Evolutionary conservation across 1,139 yeast species (phyloP).

Genomic region (Geotrichum candidum): DNA sequence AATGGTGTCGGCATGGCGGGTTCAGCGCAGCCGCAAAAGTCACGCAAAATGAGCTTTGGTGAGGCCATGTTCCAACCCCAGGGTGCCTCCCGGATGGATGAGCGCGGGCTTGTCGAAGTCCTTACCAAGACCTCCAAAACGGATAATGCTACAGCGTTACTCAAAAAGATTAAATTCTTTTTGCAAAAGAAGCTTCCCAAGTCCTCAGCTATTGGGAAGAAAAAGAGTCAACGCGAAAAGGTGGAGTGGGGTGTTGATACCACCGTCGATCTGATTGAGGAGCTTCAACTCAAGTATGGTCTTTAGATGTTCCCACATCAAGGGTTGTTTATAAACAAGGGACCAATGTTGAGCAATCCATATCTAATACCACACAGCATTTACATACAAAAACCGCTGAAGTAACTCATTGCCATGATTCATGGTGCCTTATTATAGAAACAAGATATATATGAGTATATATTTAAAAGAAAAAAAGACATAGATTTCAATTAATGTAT

Average conservation of each 20-base stretch:
- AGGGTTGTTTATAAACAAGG: too few relatives aligned
- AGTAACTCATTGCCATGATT: neutral
- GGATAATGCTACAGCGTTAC: slow-evolving; percentile 49
- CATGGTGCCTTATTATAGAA: neutral
- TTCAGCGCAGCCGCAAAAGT: slow-evolving; percentile 12
- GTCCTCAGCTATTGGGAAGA: slow-evolving; percentile 37
- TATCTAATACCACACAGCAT: neutral
- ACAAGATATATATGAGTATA: neutral
- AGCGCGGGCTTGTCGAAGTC: slow-evolving; percentile 48
- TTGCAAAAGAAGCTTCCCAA: slow-evolving; percentile 41
- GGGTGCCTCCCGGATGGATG: slow-evolving; percentile 40
- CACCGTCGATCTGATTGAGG: slow-evolving; percentile 50
- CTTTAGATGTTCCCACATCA: slow-evolving; percentile 5
- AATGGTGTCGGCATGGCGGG: neutral
- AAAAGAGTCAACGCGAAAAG: slow-evolving; percentile 51
- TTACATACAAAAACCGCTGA: neutral
- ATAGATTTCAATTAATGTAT: neutral
- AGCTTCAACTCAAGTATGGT: slow-evolving; percentile 26
- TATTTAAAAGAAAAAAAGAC: neutral
- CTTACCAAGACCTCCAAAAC: slow-evolving; percentile 38
- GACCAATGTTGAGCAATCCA: too few relatives aligned
- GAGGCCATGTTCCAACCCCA: slow-evolving; percentile 19
- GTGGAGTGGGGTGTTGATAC: slow-evolving; percentile 66
- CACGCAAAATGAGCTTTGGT: slow-evolving; percentile 24
- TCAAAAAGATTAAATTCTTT: slow-evolving; percentile 72